These are phyloP conservation scores for Jaapia argillacea DNA, from an alignment of 768 basidiomycete species.

Conservation along the genomic window DNA sequence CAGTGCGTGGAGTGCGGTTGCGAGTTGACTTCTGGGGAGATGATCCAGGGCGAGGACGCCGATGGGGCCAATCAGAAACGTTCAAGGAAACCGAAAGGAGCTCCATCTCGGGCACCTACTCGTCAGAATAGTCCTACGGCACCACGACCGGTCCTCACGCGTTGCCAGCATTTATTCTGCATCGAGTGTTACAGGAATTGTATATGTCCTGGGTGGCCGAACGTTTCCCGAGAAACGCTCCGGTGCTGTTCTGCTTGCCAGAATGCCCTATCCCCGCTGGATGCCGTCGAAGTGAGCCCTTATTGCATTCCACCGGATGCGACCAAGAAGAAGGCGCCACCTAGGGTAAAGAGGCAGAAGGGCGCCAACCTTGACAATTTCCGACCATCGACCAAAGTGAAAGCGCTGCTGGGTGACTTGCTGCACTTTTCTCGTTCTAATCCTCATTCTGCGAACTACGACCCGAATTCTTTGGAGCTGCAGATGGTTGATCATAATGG, in stretches of 20 bases:
- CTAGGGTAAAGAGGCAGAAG: slow-evolving; percentile 59
- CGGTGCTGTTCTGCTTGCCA: slow-evolving; percentile 76
- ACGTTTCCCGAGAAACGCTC: slow-evolving; percentile 42
- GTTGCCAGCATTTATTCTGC: slow-evolving; percentile 94
- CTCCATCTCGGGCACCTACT: slow-evolving; percentile 57
- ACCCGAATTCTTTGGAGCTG: slow-evolving; percentile 60
- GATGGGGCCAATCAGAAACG: slow-evolving; percentile 43
- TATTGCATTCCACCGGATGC: slow-evolving; percentile 36
- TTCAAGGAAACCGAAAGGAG: slow-evolving; percentile 39
- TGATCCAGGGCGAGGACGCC: slow-evolving; percentile 32
- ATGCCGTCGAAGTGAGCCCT: slow-evolving; percentile 76
- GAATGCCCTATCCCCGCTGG: slow-evolving; percentile 48
- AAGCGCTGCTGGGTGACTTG: slow-evolving; percentile 72
- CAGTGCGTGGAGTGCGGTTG: slow-evolving; percentile 83
- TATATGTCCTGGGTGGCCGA: slow-evolving; percentile 79
- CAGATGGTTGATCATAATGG: slow-evolving; percentile 73
- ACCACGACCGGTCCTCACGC: slow-evolving; percentile 67
- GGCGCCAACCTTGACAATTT: slow-evolving; percentile 43
- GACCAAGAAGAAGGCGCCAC: slow-evolving; percentile 52
- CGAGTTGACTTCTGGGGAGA: slow-evolving; percentile 52
- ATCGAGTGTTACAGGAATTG: slow-evolving; percentile 70
- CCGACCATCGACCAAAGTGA: slow-evolving; percentile 82
- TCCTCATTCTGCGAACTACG: slow-evolving; percentile 82
- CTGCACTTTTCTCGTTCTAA: slow-evolving; percentile 75
- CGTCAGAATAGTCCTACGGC: slow-evolving; percentile 62